Evolutionary conservation across 2,329 filamentous ascomycete species (phyloP), one percentile per base, ranked within the genome.

Genomic region (Penicillium sp.): DNA sequence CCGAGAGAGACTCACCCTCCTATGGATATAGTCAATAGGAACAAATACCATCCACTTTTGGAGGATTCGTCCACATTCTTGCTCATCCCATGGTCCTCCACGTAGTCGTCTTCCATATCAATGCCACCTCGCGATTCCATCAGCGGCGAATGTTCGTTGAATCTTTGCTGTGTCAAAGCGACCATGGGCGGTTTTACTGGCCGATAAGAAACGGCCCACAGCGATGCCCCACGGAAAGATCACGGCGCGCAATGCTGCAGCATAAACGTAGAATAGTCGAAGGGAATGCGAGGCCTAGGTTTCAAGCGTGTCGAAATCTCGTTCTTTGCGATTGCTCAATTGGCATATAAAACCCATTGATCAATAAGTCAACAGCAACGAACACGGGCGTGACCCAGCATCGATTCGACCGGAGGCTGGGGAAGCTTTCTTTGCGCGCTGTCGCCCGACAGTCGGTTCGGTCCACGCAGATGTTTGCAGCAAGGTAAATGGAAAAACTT

Each of bases 31-130:
- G 91, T 95, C 68, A 97, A 73, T 53, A 95, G 74, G 57, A 94
- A 80, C 60, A 97, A 76, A 68, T 95, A 95, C 83, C 85, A 89
- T 39, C 84, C 74, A 67, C 86, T 90, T 76, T 90, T 95, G 25
- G 85, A 61, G 40, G 56, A 62, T 46, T 80, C 76, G 60, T 89
- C 78, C 46, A 70, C 74, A 36, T 35, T 5, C 33, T 37, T 43
- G 12, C 45, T 35, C 24, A 71, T 68, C 13, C 34, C 39, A 27
- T 45, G 26, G 6, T 73, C 66, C 59, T 74, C 18, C 2, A 18
- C 27, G 28, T n/a, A 39, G 9, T 32, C 36, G 9, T 32, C 29
- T 5, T 26, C 33, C 12, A 25, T 8, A 12, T 55, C 50, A 42
- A 54, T 51, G 9, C 47, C 53, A n/a, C 46, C 46, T 25, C 49